Base-by-base conservation (phyloP, 2,329 filamentous ascomycete genomes). In the Taxawa tesnikishii region DNA sequence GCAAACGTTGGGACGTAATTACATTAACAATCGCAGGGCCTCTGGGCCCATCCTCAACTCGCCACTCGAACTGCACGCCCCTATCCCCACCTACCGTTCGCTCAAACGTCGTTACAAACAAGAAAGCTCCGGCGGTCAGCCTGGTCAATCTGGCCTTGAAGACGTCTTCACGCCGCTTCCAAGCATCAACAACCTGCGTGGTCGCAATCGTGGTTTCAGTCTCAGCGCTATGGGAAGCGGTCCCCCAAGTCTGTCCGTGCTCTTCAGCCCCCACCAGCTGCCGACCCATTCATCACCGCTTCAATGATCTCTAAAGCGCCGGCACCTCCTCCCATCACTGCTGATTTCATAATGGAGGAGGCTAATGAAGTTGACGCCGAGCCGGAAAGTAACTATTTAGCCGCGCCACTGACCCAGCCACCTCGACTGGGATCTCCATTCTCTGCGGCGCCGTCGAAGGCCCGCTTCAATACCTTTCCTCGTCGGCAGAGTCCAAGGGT, bases 141-240 rank as follows among this genome's bases (percentile, higher is more conserved):
- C 62, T 13, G 59, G 59, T 23, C 60, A 56, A 38, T 55, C 61
- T 21, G 53, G 54, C 5, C 44, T 63, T 6, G 53, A 61, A 31
- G 55, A 65, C 35, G 47, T 68, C 6, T 64, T 69, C 39, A 56
- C 59, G 33, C 55, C 56, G 19, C 55, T 59, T 24, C 54, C 58
- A 16, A 65, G 72, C 37, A 58, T 60, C 7, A 65, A 67, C 32
- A 63, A 70, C 42, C 66, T 68, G 34, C 66, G 70, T 17, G 63
- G 73, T 19, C 67, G 73, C 25, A 73, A 66, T 43, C 68, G 74
- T 26, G 73, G 73, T 33, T 75, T 73, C 44, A 77, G 71, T 28
- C 61, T 70, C 15, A 68, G 72, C 30, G 68, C 72, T 32, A 64
- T 71, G 37, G 62, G 60, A 39, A 61, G 61, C 16, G 59, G 63